A percentile compares a stretch with the other conserved stretches of the same genome.
Conservation (phyloP, 2,329 filamentous ascomycete species). For the Phaeophleospora eucalypticola region DNA sequence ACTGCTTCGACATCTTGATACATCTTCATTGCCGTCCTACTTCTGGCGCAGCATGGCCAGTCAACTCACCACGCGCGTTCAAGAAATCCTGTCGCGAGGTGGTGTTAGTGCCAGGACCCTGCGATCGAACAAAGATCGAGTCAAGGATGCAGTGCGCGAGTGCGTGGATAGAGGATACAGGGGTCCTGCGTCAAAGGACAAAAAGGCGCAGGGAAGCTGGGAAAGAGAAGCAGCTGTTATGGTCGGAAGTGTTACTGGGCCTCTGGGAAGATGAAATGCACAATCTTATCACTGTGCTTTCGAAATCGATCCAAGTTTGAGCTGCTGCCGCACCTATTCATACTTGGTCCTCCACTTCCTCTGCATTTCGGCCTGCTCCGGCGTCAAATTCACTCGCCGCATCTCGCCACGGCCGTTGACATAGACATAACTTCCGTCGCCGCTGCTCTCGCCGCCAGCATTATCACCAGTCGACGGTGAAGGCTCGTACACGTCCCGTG, state of each 20-base stretch:
- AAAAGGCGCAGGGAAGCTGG: constrained; percentile 56
- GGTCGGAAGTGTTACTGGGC: constrained; percentile 75
- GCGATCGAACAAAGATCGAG: constrained; percentile 66
- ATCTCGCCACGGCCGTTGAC: neutral
- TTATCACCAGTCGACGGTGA: no score
- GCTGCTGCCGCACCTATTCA: neutral
- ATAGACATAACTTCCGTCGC: neutral
- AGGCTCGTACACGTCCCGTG: no score
- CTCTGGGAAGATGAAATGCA: constrained; percentile 31
- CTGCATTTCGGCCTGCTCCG: neutral
- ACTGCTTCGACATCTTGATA: constrained; percentile 70
- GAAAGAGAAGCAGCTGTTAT: constrained; percentile 93
- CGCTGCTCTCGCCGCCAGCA: neutral
- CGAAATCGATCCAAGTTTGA: neutral
- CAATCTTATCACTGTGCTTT: neutral
- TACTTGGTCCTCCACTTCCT: neutral
- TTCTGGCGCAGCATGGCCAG: constrained; percentile 91
- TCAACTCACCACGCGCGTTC: constrained; percentile 69
- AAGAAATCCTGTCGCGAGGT: constrained; percentile 78
- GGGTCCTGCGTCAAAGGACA: constrained; percentile 18
- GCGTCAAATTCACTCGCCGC: neutral
- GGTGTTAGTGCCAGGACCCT: constrained; percentile 81
- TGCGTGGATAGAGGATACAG: constrained; percentile 70
- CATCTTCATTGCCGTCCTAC: constrained; percentile 78
- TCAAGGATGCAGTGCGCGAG: constrained; percentile 73